phyloP scores from a whole-genome alignment of 1,284 basidiomycete genomes.

The Naganishia sp. region DNA sequence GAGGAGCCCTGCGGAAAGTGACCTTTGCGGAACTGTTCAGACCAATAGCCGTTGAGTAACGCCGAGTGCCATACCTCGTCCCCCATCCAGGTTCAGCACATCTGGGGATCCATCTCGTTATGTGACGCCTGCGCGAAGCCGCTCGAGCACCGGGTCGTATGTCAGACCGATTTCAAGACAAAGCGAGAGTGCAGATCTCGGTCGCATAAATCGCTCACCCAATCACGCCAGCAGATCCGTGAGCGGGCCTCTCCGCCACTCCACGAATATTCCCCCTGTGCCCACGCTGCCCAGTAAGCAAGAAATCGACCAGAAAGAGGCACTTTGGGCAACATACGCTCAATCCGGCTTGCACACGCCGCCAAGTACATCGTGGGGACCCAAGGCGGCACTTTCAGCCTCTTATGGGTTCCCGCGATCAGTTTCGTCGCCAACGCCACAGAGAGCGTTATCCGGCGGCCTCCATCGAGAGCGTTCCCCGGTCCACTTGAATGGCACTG shows the following conservation, averaged over 20 bases:
- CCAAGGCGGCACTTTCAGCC: background rate
- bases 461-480: background rate
- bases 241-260: background rate
- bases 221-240: background rate
- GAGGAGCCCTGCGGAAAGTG: too few species aligned
- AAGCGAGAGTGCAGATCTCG: background rate
- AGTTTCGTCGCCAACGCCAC: background rate
- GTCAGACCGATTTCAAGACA: too few species aligned
- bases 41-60: background rate
- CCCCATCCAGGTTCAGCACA: background rate
- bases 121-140: background rate
- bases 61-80: background rate
- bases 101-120: background rate
- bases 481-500: background rate
- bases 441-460: background rate
- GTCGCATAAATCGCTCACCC: conserved; percentile 39
- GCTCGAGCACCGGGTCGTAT: too few species aligned
- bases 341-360: conserved; percentile 7
- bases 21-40: too few species aligned
- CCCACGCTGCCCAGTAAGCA: conserved; percentile 10
- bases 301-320: conserved; percentile 16
- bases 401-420: background rate
- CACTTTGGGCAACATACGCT: background rate
- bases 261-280: background rate
- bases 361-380: conserved; percentile 1